phyloP scores from a whole-genome alignment of 768 basidiomycete species.

The Boletus patriciae region DNA sequence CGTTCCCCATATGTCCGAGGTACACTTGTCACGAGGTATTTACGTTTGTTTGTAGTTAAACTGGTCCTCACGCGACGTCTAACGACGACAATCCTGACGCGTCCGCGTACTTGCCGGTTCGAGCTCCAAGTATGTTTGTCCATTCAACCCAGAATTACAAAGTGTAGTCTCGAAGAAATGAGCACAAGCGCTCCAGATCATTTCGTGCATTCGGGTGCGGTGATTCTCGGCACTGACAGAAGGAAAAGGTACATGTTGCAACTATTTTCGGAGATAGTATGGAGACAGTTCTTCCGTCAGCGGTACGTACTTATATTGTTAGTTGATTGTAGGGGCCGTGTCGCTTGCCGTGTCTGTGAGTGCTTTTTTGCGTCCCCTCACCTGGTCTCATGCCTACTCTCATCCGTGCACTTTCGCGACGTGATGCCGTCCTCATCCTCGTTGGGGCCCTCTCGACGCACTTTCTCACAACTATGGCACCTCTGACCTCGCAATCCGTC shows the following conservation, averaged over 20 bases:
- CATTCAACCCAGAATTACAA: background rate
- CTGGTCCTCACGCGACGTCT: too few species aligned
- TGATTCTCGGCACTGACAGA: background rate
- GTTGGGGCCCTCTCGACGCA: conserved; percentile 59
- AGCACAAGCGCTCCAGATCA: background rate
- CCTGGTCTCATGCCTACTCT: conserved; percentile 33
- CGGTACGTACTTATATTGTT: background rate
- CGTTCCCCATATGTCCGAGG: too few species aligned
- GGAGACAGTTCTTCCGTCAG: background rate
- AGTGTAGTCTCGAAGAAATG: too few species aligned
- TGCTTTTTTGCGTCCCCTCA: background rate
- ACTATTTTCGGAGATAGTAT: conserved; percentile 2
- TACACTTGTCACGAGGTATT: too few species aligned
- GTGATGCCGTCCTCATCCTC: conserved; percentile 60
- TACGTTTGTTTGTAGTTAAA: too few species aligned
- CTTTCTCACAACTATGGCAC: conserved; percentile 43
- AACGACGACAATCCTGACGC: background rate
- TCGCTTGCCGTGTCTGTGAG: background rate
- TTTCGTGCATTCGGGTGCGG: background rate
- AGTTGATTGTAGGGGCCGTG: background rate
- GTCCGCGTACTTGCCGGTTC: background rate
- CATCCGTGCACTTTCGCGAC: conserved; percentile 46
- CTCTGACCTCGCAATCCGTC: conserved; percentile 35
- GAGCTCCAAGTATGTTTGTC: background rate
- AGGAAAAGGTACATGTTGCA: background rate